Base-by-base conservation (phyloP, 768 basidiomycete species). In the Boletales sp. region DNA sequence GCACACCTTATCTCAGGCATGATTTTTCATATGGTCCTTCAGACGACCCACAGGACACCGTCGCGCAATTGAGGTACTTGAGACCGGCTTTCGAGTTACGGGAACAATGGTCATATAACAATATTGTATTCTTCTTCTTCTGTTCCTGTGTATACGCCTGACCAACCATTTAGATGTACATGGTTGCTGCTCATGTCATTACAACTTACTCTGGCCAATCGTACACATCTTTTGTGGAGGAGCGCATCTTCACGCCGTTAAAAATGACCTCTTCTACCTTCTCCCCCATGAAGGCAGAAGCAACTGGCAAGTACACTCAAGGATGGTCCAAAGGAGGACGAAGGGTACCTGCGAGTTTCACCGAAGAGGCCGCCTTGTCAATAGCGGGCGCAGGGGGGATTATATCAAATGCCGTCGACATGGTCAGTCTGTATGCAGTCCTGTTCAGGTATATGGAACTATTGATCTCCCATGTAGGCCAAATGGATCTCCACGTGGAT, bases 251-350 rank as follows among this genome's bases (percentile, higher is more conserved):
- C 40, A 32, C 47, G 0, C 74, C 74, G 0, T 53, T 78, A 10
- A 59, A 60, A n/a, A 78, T 80, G 77, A 49, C 59, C 0, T 59
- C 64, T 2, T 71, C 75, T 1, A 77, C 74, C 0, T 74, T 70
- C 47, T 70, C 64, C 2, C 63, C 66, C 0, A 32, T 51, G 7
- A 64, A 64, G 14, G 77, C 76, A 1, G 49, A 47, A 19, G 48
- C 43, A 13, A 58, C 61, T 0, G 73, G 74, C 7, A 65, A 64
- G 35, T 58, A 66, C 14, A 69, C 64, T 1, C 70, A 71, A 37
- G 58, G 61, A 3, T 74, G 69, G 71, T 59, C 64, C 2, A 44
- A 34, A 15, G 53, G 51, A n/a, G 70, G 72, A 1, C 55, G 72
- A n/a, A 54, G 66, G 18, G 59, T 75, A 0, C 70, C 73, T 2